Percentiles rank a stretch among this genome's conserved stretches.
These are phyloP conservation scores for Mycocentrospora acerina DNA, from an alignment of 2,329 filamentous ascomycete species.

Conservation along the genomic window DNA sequence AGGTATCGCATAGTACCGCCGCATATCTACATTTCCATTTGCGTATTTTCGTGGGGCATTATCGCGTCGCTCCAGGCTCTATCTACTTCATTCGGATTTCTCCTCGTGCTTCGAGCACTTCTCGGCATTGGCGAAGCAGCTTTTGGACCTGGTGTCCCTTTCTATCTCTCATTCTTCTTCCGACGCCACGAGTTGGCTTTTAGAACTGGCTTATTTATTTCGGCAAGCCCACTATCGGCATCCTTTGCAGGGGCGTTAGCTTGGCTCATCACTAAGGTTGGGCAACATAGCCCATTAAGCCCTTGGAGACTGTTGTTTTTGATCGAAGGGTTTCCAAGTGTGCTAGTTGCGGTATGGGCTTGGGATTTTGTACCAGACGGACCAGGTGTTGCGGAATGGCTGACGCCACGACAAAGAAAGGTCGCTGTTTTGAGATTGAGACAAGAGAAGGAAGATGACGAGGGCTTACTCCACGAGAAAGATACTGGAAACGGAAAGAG, in stretches of 20 bases:
- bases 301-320: conserved; percentile 86
- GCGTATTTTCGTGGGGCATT: conserved; percentile 78
- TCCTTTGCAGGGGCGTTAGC: conserved; percentile 77
- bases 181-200: conserved; percentile 74
- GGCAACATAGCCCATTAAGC: conserved; percentile 66
- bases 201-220: conserved; percentile 82
- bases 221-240: conserved; percentile 64
- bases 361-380: conserved; percentile 77
- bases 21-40: conserved; percentile 61
- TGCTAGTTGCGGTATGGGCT: conserved; percentile 71
- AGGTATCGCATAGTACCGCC: conserved; percentile 60
- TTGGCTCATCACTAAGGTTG: conserved; percentile 73
- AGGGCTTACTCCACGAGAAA: conserved; percentile 33
- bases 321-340: conserved; percentile 80
- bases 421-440: conserved; percentile 71
- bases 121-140: conserved; percentile 63
- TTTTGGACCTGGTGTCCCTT: conserved; percentile 64
- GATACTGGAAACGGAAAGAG: conserved; percentile 12
- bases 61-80: conserved; percentile 70
- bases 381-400: conserved; percentile 53
- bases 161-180: conserved; percentile 66
- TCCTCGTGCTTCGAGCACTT: conserved; percentile 62
- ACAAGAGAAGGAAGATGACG: conserved; percentile 47
- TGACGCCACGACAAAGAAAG: conserved; percentile 52
- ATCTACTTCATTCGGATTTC: conserved; percentile 50